A percentile compares a stretch with the other conserved stretches of the same genome.
phyloP scores from a whole-genome alignment of 164 flowering plant genomes.

The Nelumbo lutea region DNA sequence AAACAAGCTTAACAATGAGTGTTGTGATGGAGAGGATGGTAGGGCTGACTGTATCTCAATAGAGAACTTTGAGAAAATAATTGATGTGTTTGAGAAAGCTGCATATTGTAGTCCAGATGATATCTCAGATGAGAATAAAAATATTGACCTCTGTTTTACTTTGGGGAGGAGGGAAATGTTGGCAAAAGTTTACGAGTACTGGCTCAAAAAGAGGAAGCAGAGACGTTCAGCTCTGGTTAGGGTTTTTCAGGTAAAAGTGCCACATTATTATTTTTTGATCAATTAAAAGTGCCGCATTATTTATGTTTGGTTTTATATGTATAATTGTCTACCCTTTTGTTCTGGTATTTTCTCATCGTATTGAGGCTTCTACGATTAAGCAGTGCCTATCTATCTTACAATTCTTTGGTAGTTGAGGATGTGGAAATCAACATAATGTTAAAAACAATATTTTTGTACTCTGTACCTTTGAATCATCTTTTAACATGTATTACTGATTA shows the following conservation, averaged over 20 bases:
- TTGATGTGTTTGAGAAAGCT: constrained; percentile 74
- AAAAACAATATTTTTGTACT: neutral
- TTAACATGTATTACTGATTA: neutral
- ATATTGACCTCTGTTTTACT: constrained; percentile 31
- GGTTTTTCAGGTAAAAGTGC: constrained; percentile 72
- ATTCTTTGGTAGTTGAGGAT: neutral
- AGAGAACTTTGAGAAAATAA: constrained; percentile 64
- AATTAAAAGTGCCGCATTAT: constrained; percentile 42
- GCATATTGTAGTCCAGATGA: constrained; percentile 49
- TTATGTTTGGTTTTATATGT: neutral
- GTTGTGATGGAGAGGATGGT: constrained; percentile 18
- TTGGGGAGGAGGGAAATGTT: constrained; percentile 41
- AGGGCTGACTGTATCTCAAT: constrained; percentile 29
- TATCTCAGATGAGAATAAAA: constrained; percentile 37
- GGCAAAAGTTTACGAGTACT: constrained; percentile 51
- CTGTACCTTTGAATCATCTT: neutral
- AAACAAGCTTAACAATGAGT: constrained; percentile 36
- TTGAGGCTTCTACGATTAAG: neutral
- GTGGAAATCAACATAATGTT: neutral
- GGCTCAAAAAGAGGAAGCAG: constrained; percentile 66
- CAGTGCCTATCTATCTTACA: neutral
- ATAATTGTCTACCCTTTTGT: neutral
- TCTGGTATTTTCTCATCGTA: neutral
- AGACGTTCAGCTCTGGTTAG: constrained; percentile 43
- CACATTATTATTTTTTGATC: constrained; percentile 11